phyloP scores from a whole-genome alignment of 208 protist genomes.

The Angomonas deanei region DNA sequence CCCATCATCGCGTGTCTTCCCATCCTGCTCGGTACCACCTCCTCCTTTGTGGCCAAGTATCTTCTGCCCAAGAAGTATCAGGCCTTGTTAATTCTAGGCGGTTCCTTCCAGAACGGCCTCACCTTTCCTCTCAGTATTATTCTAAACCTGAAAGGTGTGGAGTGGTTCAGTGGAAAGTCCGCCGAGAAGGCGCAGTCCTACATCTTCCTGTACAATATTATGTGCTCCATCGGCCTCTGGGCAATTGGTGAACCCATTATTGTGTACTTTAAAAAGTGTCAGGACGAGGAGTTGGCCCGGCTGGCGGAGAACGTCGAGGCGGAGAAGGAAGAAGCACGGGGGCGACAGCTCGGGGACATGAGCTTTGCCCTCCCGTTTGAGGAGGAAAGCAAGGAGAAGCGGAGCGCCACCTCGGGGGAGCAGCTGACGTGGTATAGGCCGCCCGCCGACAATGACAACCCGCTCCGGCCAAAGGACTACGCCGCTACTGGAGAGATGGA shows the following conservation, averaged over 20 bases:
- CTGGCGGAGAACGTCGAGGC: neutral
- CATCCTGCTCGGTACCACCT: slow-evolving; percentile 26
- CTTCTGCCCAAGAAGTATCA: slow-evolving; percentile 40
- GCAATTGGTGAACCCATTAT: slow-evolving; percentile 40
- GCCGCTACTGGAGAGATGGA: slow-evolving; percentile 3
- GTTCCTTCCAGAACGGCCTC: slow-evolving; percentile 70
- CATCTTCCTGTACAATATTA: slow-evolving; percentile 73
- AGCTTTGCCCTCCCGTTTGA: slow-evolving; percentile 23
- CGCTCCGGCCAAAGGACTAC: slow-evolving; percentile 14
- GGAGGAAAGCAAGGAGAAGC: neutral
- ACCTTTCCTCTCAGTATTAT: slow-evolving; percentile 52
- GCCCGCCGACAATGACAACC: slow-evolving; percentile 12
- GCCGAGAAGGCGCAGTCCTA: slow-evolving; percentile 36
- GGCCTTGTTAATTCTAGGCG: slow-evolving; percentile 41
- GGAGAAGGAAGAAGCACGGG: neutral
- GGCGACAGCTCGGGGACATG: slow-evolving; percentile 5
- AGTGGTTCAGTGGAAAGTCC: slow-evolving; percentile 29
- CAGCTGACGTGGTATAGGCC: slow-evolving; percentile 41
- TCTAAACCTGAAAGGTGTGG: slow-evolving; percentile 55
- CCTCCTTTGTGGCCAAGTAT: slow-evolving; percentile 16
- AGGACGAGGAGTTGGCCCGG: slow-evolving; percentile 8
- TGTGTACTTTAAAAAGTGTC: slow-evolving; percentile 14
- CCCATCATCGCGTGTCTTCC: slow-evolving; percentile 42
- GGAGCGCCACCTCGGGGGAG: slow-evolving; percentile 21
- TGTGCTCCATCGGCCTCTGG: slow-evolving; percentile 56